phyloP scores from a whole-genome alignment of 1,284 basidiomycete species.

The Cutaneotrichosporon cavernicola region DNA sequence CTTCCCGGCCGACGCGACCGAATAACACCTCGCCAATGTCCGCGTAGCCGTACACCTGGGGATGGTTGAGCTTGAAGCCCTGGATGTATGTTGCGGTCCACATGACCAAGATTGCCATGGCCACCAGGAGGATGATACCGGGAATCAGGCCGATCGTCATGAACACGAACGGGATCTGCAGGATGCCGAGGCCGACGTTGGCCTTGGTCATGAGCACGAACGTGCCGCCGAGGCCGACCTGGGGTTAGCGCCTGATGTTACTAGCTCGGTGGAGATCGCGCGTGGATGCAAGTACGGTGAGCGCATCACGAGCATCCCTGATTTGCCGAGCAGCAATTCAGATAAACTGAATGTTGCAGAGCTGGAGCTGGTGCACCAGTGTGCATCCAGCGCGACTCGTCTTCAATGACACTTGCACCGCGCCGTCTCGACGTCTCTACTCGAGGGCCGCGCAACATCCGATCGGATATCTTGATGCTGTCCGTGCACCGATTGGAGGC shows the following conservation, averaged over 20 bases:
- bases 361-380: not conserved
- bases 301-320: not conserved
- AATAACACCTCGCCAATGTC: slow-evolving; percentile 31
- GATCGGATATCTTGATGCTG: not conserved
- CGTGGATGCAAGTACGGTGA: not conserved
- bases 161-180: slow-evolving; percentile 39
- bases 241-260: slow-evolving; percentile 2
- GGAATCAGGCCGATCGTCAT: slow-evolving; percentile 35
- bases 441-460: not conserved
- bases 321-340: not conserved
- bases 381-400: not conserved
- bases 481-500: slow-evolving; percentile 4
- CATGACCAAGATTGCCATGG: slow-evolving; percentile 38
- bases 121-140: slow-evolving; percentile 36
- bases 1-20: slow-evolving; percentile 28
- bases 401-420: not conserved
- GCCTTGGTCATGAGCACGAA: slow-evolving; percentile 31
- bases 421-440: not conserved
- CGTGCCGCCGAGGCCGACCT: slow-evolving; percentile 19
- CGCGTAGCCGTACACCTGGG: slow-evolving; percentile 31
- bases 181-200: slow-evolving; percentile 40
- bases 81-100: slow-evolving; percentile 38
- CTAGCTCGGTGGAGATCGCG: too few species aligned
- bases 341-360: too few species aligned
- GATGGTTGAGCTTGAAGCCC: slow-evolving; percentile 34